Conservation (phyloP, 192 early-diverging fungal species). For the Anaeromyces robustus region DNA sequence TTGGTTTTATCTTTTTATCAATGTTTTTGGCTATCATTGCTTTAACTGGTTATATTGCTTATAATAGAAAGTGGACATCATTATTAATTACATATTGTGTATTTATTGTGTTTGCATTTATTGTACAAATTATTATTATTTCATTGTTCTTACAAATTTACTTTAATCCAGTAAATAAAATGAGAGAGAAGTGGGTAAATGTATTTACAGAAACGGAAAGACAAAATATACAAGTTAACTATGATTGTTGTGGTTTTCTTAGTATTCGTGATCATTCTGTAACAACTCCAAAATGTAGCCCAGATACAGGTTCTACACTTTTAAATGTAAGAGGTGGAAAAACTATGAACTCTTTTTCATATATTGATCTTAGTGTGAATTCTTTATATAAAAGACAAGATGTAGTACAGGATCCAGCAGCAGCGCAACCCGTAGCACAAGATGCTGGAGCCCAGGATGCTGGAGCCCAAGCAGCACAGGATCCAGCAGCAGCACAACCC, state of each 20-base stretch:
- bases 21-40: not conserved
- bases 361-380: too few species aligned
- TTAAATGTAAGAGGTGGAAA: not conserved
- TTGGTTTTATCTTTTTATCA: not conserved
- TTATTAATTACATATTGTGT: not conserved
- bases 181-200: not conserved
- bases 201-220: not conserved
- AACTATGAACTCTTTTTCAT: too few species aligned
- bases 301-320: not conserved
- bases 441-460: too few species aligned
- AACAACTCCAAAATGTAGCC: not conserved
- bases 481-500: too few species aligned
- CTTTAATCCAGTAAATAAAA: not conserved
- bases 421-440: too few species aligned
- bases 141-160: not conserved
- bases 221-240: not conserved
- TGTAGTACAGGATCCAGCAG: too few species aligned
- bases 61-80: not conserved
- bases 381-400: too few species aligned
- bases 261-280: not conserved
- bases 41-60: not conserved
- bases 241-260: not conserved
- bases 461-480: too few species aligned
- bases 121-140: not conserved
- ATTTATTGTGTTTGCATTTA: not conserved